phyloP scores from a whole-genome alignment of 495 filamentous ascomycete genomes.

The Bryoglossum gracile region DNA sequence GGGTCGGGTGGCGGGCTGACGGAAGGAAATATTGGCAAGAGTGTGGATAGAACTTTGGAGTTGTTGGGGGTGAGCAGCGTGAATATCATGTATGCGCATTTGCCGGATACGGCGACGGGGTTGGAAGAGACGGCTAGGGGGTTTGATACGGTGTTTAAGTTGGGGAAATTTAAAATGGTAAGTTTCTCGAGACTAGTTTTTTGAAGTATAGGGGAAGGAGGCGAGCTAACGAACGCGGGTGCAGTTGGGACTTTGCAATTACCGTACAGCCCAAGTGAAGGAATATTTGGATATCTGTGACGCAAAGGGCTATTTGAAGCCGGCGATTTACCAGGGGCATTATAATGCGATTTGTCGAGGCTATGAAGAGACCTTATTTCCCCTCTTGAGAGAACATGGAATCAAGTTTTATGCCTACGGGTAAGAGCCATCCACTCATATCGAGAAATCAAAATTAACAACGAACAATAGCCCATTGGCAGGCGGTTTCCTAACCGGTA shows the following conservation, averaged over 20 bases:
- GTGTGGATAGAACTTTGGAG: slow-evolving; percentile 19
- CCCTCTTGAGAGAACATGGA: slow-evolving; percentile 38
- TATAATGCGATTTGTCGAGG: slow-evolving; percentile 38
- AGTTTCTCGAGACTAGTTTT: not conserved
- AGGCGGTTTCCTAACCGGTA: slow-evolving; percentile 40
- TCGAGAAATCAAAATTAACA: not conserved
- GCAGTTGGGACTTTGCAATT: slow-evolving; percentile 40
- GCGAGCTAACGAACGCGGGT: too few species aligned
- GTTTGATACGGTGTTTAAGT: not conserved
- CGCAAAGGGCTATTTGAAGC: slow-evolving; percentile 34
- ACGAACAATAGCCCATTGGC: slow-evolving; percentile 32
- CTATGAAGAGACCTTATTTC: slow-evolving; percentile 37
- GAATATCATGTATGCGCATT: slow-evolving; percentile 38
- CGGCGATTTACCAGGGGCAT: slow-evolving; percentile 42
- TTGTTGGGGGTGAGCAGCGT: slow-evolving; percentile 24
- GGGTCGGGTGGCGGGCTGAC: slow-evolving; percentile 4
- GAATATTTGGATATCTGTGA: slow-evolving; percentile 36
- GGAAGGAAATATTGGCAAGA: slow-evolving; percentile 13
- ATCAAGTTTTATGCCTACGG: slow-evolving; percentile 43
- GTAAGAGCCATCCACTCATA: not conserved
- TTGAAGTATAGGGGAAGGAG: too few species aligned
- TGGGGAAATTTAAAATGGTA: slow-evolving; percentile 16
- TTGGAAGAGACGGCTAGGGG: not conserved
- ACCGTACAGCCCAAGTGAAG: slow-evolving; percentile 33
- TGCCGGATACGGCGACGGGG: slow-evolving; percentile 1